Base-by-base conservation (phyloP, 2,329 filamentous ascomycete genomes). In the Diplodia intermedia region DNA sequence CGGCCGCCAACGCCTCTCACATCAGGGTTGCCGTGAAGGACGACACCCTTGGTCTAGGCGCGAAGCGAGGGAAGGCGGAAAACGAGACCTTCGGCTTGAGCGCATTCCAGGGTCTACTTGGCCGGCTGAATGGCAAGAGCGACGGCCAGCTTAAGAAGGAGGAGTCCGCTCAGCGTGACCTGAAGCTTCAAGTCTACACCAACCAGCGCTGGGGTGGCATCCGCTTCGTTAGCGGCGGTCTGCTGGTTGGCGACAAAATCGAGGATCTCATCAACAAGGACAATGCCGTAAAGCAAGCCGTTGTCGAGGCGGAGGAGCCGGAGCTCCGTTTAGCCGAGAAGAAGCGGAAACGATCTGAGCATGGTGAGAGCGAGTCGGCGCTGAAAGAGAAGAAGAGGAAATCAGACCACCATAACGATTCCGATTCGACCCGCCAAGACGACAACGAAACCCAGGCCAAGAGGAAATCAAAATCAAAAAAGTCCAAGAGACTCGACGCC, bases 21-120 rank as follows among this genome's bases (percentile, higher is more conserved):
- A 95, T 98, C 74, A 90, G 91, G 69, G 91, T 97, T 49, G 81
- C 89, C 36, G 81, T 97, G 71, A 97, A 97, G 76, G 94, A 98
- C 76, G 93, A 98, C 77, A 96, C 90, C 73, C 87, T 97, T 53
- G 95, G 95, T 2, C 83, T 99, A 53, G 95, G 95, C 36, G 95
- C 94, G 71, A 90, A 90, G 78, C 85, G 88, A 71, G 90, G 90
- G 66, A 89, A 88, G 73, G 89, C 90, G 71, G 82, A 84, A 49
- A 82, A 84, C 4, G 89, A 93, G 71, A 86, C 93, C 71, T 96
- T 94, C 26, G 95, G 94, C 0, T 85, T 98, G 47, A 91, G 94
- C 76, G 91, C 90, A 20, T 93, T 98, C 73, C 92, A 94, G 75
- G 92, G 92, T 71, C 82, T 99, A 4, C 83, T 99, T 23, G 94